phyloP scores from a whole-genome alignment of 108 stramenopile genomes.

The Cyclotella baltica region DNA sequence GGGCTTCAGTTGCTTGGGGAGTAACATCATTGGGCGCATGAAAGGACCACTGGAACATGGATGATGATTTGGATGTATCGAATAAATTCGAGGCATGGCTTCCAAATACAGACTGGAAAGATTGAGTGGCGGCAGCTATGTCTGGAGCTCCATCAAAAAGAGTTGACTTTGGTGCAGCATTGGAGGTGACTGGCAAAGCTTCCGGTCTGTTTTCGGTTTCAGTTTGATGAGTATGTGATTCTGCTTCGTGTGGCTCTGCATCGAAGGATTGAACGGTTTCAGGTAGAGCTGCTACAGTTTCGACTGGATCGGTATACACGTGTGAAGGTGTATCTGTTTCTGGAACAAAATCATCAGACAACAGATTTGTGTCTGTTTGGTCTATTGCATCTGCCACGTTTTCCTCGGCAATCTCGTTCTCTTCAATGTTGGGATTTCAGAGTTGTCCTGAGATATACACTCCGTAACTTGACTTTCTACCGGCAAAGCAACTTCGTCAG shows the following conservation, averaged over 20 bases:
- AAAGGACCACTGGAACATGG: constrained; percentile 24
- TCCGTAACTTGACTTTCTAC: background rate
- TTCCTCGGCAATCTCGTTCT: background rate
- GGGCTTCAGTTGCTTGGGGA: background rate
- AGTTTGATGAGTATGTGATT: background rate
- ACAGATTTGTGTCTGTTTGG: background rate
- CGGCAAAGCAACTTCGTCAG: background rate
- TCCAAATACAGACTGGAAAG: constrained; percentile 32
- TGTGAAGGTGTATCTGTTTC: background rate
- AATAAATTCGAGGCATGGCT: constrained; percentile 29
- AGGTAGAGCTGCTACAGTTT: background rate
- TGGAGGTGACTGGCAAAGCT: background rate
- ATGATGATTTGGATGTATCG: constrained; percentile 18
- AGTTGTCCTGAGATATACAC: background rate
- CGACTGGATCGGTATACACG: background rate
- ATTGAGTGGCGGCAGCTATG: constrained; percentile 2
- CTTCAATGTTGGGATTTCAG: too few relatives aligned
- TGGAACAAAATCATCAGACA: background rate
- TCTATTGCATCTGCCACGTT: background rate
- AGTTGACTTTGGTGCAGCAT: background rate
- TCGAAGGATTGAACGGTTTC: background rate
- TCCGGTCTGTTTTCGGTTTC: background rate
- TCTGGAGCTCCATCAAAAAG: background rate
- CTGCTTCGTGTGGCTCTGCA: background rate
- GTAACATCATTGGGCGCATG: background rate